These are phyloP conservation scores for Pezicula rhizophila DNA, from an alignment of 2,329 filamentous ascomycete species.

Conservation along the genomic window DNA sequence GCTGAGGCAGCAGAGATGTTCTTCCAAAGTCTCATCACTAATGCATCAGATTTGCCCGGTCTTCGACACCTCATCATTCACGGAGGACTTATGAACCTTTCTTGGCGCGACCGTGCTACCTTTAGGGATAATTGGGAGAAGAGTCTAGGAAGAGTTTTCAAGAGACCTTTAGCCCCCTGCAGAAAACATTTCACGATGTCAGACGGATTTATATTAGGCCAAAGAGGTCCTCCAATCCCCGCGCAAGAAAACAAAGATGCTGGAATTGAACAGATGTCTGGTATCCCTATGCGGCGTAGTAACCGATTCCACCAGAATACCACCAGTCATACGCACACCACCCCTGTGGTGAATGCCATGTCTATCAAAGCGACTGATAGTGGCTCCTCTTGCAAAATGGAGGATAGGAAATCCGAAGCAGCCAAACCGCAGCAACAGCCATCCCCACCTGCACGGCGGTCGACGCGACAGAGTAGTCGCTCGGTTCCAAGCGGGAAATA, in stretches of 20 bases:
- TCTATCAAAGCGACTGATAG: background rate
- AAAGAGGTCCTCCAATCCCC: background rate
- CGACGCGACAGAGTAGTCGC: slow-evolving; percentile 7
- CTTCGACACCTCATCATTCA: slow-evolving; percentile 66
- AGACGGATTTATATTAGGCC: background rate
- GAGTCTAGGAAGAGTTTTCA: slow-evolving; percentile 63
- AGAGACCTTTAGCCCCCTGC: slow-evolving; percentile 37
- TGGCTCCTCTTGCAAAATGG: too few species aligned
- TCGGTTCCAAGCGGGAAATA: background rate
- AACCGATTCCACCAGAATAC: too few species aligned
- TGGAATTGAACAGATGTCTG: background rate
- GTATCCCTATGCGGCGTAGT: too few species aligned
- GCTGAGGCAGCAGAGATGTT: slow-evolving; percentile 67
- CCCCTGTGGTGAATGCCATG: too few species aligned
- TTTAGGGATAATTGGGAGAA: slow-evolving; percentile 73
- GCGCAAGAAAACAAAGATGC: background rate
- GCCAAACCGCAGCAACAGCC: background rate
- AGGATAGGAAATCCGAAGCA: background rate
- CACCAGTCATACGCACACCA: too few species aligned
- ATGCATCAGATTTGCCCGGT: slow-evolving; percentile 57
- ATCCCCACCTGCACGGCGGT: slow-evolving; percentile 9
- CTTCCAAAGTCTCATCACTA: slow-evolving; percentile 71
- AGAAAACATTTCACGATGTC: slow-evolving; percentile 1
- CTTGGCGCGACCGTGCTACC: slow-evolving; percentile 76
- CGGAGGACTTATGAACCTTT: slow-evolving; percentile 67